Percentiles rank a stretch among this genome's conserved stretches.
Evolutionary conservation across 345 rosid species (phyloP).

Genomic region (Eucalyptus urophylla): DNA sequence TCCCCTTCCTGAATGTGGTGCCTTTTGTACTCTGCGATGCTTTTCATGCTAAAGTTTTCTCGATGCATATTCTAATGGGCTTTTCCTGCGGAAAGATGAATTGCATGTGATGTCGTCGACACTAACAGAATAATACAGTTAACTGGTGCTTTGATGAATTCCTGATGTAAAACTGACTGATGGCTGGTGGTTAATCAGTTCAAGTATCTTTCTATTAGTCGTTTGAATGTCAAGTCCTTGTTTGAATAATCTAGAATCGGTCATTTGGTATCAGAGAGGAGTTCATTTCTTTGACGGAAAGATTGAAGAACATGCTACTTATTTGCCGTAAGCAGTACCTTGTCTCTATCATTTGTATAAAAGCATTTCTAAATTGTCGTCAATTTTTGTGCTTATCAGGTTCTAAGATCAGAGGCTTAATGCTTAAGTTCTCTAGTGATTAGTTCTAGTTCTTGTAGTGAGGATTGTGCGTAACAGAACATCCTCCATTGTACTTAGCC

Average conservation of each 20-base stretch:
- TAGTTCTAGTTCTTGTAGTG: not conserved
- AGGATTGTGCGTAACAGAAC: accelerated
- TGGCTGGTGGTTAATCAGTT: not conserved
- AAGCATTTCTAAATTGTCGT: not conserved
- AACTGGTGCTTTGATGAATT: not conserved
- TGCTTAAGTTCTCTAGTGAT: not conserved
- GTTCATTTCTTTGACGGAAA: too few species aligned
- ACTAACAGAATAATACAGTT: not conserved
- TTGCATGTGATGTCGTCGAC: not conserved
- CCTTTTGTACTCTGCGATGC: not conserved
- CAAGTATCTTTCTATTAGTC: accelerated
- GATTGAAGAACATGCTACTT: not conserved
- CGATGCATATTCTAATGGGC: not conserved
- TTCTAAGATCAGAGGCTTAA: not conserved
- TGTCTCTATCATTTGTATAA: not conserved
- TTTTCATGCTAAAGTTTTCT: too few species aligned
- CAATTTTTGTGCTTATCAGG: accelerated
- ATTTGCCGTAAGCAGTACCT: not conserved
- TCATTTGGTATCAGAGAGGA: not conserved
- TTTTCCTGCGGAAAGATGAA: not conserved
- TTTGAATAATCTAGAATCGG: not conserved
- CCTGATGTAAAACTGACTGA: not conserved
- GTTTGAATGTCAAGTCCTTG: not conserved
- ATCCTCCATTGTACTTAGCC: accelerated
- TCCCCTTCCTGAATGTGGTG: not conserved